These are phyloP conservation scores for Ottelia alismoides DNA, from an alignment of 106 monocot species.

Conservation along the genomic window DNA sequence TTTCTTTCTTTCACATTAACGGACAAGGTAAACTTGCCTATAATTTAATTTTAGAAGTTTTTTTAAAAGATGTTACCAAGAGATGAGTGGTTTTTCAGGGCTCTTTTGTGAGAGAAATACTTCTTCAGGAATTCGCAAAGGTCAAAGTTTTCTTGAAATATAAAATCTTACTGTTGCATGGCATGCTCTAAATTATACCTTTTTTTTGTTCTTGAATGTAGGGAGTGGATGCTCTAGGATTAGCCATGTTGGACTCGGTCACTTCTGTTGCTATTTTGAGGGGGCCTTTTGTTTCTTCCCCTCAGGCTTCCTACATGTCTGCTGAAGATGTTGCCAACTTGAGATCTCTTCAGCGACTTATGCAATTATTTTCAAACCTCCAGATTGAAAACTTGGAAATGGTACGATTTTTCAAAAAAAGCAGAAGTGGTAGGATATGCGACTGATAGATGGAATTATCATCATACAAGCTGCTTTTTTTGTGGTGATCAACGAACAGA, in stretches of 20 bases:
- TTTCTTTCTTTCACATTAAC: slow-evolving; percentile 67
- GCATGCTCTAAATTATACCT: background rate
- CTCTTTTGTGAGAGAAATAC: slow-evolving; percentile 84
- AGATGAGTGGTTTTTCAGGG: slow-evolving; percentile 36
- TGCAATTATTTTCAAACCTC: slow-evolving; percentile 49
- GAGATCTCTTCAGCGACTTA: slow-evolving; percentile 57
- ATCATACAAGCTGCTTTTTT: no score
- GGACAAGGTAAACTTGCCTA: slow-evolving; percentile 44
- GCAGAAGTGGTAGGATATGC: slow-evolving; percentile 40
- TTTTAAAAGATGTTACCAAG: background rate
- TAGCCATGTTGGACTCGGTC: slow-evolving; percentile 46
- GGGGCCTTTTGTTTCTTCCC: slow-evolving; percentile 32
- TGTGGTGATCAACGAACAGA: no score
- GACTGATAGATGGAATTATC: no score
- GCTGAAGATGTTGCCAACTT: slow-evolving; percentile 73
- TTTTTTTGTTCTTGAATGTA: slow-evolving; percentile 9
- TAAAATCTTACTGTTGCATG: background rate
- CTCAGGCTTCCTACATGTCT: slow-evolving; percentile 24
- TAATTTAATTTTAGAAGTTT: background rate
- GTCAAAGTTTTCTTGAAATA: slow-evolving; percentile 15
- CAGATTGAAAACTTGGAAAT: slow-evolving; percentile 22
- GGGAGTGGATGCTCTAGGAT: slow-evolving; percentile 93
- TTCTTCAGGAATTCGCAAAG: slow-evolving; percentile 89
- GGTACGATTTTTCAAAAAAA: slow-evolving; percentile 50
- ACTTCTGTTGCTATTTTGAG: slow-evolving; percentile 50